These are phyloP conservation scores for Claviceps maximensis DNA, from an alignment of 2,329 filamentous ascomycete species.

Conservation along the genomic window DNA sequence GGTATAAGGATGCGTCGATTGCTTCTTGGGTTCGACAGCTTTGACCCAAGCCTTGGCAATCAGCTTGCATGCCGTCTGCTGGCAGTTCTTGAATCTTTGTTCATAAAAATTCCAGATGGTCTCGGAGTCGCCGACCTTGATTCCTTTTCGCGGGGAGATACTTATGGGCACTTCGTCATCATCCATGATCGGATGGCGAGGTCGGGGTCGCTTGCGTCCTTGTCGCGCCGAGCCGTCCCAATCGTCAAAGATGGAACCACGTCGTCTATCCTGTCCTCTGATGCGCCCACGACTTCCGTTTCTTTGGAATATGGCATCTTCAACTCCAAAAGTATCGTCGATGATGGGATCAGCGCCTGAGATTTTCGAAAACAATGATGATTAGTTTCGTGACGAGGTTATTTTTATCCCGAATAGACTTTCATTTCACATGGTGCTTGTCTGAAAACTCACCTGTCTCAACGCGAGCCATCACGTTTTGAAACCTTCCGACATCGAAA, in stretches of 20 bases:
- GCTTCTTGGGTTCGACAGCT: conserved; percentile 63
- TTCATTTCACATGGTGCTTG: background rate
- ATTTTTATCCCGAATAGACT: background rate
- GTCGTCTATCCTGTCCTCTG: conserved; percentile 18
- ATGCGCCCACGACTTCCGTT: conserved; percentile 14
- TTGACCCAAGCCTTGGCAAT: conserved; percentile 68
- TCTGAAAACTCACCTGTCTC: conserved; percentile 22
- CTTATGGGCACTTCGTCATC: conserved; percentile 29
- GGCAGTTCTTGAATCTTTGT: conserved; percentile 48
- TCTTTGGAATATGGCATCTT: conserved; percentile 14
- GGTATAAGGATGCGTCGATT: conserved; percentile 61
- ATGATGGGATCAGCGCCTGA: conserved; percentile 21
- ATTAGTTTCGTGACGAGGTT: background rate
- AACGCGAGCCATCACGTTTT: conserved; percentile 23
- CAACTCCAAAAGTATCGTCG: conserved; percentile 19
- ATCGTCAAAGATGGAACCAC: conserved; percentile 19
- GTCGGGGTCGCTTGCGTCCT: conserved; percentile 16
- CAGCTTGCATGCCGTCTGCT: conserved; percentile 58
- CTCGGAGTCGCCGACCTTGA: conserved; percentile 40
- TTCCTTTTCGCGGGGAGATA: conserved; percentile 26
- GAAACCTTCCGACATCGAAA: conserved; percentile 31
- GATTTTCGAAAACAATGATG: too few relatives aligned
- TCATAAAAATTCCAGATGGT: conserved; percentile 48
- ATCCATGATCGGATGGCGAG: conserved; percentile 24
- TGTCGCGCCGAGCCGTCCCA: conserved; percentile 19